Conservation (phyloP, 2,329 filamentous ascomycete species). For the Penicillium verrucosum region DNA sequence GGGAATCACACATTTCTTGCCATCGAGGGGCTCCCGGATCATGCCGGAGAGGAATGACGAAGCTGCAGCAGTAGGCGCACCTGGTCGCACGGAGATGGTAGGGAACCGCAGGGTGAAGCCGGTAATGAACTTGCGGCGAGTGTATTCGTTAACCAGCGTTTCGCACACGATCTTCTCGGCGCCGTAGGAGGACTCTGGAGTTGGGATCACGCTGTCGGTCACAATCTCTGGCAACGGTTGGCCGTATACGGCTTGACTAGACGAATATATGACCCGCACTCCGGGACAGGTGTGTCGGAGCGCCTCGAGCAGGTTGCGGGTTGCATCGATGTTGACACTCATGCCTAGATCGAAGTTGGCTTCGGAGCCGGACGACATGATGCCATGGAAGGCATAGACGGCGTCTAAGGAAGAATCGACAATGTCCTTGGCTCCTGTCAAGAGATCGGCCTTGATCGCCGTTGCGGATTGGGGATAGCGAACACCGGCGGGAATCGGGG, state of each 20-base stretch:
- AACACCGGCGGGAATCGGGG: slow-evolving; percentile 49
- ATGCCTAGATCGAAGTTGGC: slow-evolving; percentile 59
- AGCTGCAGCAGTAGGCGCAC: slow-evolving; percentile 59
- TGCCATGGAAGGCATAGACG: slow-evolving; percentile 63
- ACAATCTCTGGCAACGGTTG: slow-evolving; percentile 55
- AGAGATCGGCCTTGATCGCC: slow-evolving; percentile 53
- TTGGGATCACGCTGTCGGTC: slow-evolving; percentile 52
- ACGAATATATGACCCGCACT: slow-evolving; percentile 59
- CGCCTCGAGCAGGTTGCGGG: slow-evolving; percentile 53
- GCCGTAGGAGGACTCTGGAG: slow-evolving; percentile 62
- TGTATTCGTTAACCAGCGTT: slow-evolving; percentile 61
- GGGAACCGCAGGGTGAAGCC: slow-evolving; percentile 59
- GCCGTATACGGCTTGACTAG: slow-evolving; percentile 63
- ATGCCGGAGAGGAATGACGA: slow-evolving; percentile 62
- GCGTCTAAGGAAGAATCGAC: slow-evolving; percentile 48
- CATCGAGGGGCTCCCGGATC: slow-evolving; percentile 61
- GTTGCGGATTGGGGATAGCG: slow-evolving; percentile 51
- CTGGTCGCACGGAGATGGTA: slow-evolving; percentile 60
- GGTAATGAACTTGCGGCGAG: slow-evolving; percentile 57
- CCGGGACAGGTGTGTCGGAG: slow-evolving; percentile 52
- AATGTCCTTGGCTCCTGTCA: slow-evolving; percentile 41
- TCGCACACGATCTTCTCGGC: slow-evolving; percentile 63
- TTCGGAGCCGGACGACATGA: slow-evolving; percentile 65
- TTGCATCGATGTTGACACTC: slow-evolving; percentile 60
- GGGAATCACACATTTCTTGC: slow-evolving; percentile 51